Base-by-base conservation (phyloP, 73 alveolate species). In the Breviolum minutum region DNA sequence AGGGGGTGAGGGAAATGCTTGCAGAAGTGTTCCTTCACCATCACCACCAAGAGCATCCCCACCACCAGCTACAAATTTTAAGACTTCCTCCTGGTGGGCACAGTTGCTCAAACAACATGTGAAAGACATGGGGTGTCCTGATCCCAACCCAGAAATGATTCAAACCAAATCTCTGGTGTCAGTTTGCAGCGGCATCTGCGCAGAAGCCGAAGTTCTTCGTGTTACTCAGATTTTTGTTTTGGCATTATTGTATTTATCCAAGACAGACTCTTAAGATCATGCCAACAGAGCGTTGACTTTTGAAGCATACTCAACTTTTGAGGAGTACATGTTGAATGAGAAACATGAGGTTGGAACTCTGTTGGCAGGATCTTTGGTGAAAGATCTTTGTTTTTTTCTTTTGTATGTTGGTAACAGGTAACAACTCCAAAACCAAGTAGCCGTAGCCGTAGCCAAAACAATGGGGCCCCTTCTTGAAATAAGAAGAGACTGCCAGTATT, bases 181-280 rank as follows among this genome's bases (percentile, higher is more conserved):
- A 9, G 94, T 62, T 7, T 85, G 94, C 94, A 85, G 79, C 27
- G 94, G 94, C 48, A 62, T 61, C 63, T 85, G 61, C 29, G 94
- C 94, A 8, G 94, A 85, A 26, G 94, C 63, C 14, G 94, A 85
- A 26, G 94, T 62, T 17, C 63, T 85, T 17, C 61, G 63, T 24
- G 94, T 62, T 1, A 20, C 79, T 62, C 20, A 66, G 89, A 63
- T 32, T 11, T 66, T 14, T 80, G 68, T 8, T 30, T 17, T 13
- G 19, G 13, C n/a, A 22, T 61, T 71, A 20, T 70, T 7, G 30
- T 20, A 71, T n/a, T n/a, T 8, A 8, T 8, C n/a, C 81, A 71
- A 17, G 40, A 13, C 13, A 17, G 48, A 22, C 30, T 1, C 7
- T 13, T 20, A 71, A 30, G 81, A 20, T 22, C 81, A 8, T 20